Evolutionary conservation across 129 eudicot genomes (phyloP).

Genomic region (Lonicera japonica): DNA sequence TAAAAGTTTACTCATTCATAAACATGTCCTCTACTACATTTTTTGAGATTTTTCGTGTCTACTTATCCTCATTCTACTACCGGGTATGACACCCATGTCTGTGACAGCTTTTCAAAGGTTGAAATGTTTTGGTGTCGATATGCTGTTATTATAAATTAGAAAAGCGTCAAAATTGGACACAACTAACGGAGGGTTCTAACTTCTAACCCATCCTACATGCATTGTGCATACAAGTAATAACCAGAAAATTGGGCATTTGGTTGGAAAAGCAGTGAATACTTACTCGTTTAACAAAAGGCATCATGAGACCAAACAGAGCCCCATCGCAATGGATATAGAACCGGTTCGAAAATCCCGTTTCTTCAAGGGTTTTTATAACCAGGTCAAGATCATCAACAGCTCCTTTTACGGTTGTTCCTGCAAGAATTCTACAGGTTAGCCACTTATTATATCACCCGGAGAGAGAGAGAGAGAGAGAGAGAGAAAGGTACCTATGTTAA

Average conservation of each 20-base stretch:
- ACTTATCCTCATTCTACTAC: too few species aligned
- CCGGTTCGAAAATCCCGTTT: constrained; percentile 26
- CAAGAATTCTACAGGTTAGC: not conserved
- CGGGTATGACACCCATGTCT: too few species aligned
- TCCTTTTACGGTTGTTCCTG: constrained; percentile 38
- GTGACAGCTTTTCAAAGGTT: too few species aligned
- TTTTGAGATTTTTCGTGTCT: too few species aligned
- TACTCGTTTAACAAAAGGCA: constrained; percentile 32
- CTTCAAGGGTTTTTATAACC: constrained; percentile 33
- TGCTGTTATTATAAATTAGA: too few species aligned
- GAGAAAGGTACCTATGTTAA: constrained; percentile 42
- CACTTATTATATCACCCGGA: not conserved
- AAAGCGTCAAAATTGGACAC: too few species aligned
- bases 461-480: not conserved
- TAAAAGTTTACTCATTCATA: too few species aligned
- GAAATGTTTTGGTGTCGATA: too few species aligned
- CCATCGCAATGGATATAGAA: constrained; percentile 43
- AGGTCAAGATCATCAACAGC: constrained; percentile 40
- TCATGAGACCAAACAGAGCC: constrained; percentile 38
- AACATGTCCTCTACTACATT: too few species aligned
- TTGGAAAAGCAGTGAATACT: not conserved
- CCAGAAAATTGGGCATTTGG: not conserved
- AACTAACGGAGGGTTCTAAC: not conserved
- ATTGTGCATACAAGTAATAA: not conserved
- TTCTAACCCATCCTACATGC: not conserved